phyloP scores from a whole-genome alignment of 371 early-diverging fungal species.

The Zychaea mexicana region DNA sequence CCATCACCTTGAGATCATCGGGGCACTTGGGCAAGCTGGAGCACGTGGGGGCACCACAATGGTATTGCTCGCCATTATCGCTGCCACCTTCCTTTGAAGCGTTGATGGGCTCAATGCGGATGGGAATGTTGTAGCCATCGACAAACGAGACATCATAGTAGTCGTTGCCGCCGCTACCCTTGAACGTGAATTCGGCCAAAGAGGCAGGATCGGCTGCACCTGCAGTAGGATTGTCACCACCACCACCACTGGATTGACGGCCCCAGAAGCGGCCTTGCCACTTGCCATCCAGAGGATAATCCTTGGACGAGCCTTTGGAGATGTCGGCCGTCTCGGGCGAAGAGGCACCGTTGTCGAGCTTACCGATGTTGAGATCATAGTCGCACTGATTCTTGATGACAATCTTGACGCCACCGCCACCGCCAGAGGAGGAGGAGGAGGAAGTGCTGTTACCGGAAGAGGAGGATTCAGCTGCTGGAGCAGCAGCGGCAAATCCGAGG shows the following conservation, averaged over 20 bases:
- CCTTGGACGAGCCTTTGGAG: slow-evolving; percentile 5
- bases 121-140: slow-evolving; percentile 44
- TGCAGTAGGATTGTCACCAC: slow-evolving; percentile 16
- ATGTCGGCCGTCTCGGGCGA: neutral
- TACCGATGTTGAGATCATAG: slow-evolving; percentile 13
- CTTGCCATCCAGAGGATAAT: slow-evolving; percentile 12
- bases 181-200: slow-evolving; percentile 42
- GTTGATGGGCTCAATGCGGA: slow-evolving; percentile 26
- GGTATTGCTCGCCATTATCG: slow-evolving; percentile 13
- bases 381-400: slow-evolving; percentile 19
- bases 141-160: slow-evolving; percentile 48
- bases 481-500: slow-evolving; percentile 11
- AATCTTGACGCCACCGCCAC: slow-evolving; percentile 16
- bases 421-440: slow-evolving; percentile 19
- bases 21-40: slow-evolving; percentile 31
- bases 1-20: slow-evolving; percentile 24
- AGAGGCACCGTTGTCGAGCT: slow-evolving; percentile 17
- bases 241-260: slow-evolving; percentile 26
- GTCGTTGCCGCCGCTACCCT: slow-evolving; percentile 28
- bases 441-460: neutral
- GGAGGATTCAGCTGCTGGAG: neutral
- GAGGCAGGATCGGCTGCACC: slow-evolving; percentile 33
- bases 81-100: slow-evolving; percentile 12
- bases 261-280: slow-evolving; percentile 47
- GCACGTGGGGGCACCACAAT: slow-evolving; percentile 31